These are phyloP conservation scores for Solanum chilense DNA, from an alignment of 257 asterid species.

Conservation along the genomic window DNA sequence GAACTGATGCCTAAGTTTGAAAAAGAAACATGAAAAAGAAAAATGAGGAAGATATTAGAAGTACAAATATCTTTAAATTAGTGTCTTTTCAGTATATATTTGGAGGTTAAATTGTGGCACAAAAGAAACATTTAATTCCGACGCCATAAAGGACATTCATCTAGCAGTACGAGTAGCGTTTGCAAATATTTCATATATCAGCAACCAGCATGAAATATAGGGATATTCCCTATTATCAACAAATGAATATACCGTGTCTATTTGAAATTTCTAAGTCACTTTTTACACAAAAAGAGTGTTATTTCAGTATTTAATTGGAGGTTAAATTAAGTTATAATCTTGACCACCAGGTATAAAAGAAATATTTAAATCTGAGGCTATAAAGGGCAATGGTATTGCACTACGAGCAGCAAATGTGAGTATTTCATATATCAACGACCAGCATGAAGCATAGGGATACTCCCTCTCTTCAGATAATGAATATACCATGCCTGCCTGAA, in stretches of 20 bases:
- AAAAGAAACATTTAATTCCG: background rate
- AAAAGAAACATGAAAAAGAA: background rate
- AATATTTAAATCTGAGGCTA: background rate
- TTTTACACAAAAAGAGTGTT: background rate
- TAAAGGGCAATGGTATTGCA: background rate
- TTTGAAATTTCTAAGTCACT: background rate
- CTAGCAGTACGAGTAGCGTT: background rate
- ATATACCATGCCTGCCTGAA: background rate
- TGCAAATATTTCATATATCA: background rate
- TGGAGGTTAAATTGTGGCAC: background rate
- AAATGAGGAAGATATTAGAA: background rate
- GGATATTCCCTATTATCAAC: background rate
- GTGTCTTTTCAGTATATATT: background rate
- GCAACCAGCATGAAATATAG: background rate
- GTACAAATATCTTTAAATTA: background rate
- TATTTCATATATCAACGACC: background rate
- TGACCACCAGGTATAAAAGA: background rate
- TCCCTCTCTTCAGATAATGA: background rate
- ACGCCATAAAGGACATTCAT: background rate
- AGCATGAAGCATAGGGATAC: background rate
- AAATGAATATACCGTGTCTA: background rate
- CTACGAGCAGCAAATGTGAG: background rate
- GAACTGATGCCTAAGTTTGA: slow-evolving; percentile 46
- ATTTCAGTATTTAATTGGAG: background rate
- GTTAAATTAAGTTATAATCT: background rate